Conservation (phyloP, 2,329 filamentous ascomycete species). For the Fusarium pseudoanthophilum region DNA sequence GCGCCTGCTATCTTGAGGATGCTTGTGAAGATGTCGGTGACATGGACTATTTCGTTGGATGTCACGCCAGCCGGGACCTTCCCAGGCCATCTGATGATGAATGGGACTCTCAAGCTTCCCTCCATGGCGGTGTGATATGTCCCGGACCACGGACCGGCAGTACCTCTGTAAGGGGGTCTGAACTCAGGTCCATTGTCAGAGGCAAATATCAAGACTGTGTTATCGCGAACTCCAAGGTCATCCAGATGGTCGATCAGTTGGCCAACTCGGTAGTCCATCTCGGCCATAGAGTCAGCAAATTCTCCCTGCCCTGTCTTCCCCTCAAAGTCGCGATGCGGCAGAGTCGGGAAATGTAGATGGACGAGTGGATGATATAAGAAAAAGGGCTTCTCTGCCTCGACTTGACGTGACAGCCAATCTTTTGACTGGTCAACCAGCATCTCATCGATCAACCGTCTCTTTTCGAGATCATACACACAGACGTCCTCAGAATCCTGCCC, state of each 20-base stretch:
- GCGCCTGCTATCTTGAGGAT: conserved; percentile 44
- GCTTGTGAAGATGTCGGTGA: conserved; percentile 49
- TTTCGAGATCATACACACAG: conserved; percentile 48
- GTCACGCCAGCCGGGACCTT: conserved; percentile 40
- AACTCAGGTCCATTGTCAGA: conserved; percentile 53
- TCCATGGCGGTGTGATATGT: conserved; percentile 53
- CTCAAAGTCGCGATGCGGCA: conserved; percentile 46
- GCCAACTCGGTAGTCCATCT: conserved; percentile 49
- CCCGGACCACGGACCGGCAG: conserved; percentile 49
- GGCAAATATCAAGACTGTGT: conserved; percentile 50
- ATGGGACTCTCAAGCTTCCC: conserved; percentile 49
- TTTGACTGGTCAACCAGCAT: conserved; percentile 48
- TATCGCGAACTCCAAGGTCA: conserved; percentile 41
- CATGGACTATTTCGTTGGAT: conserved; percentile 49
- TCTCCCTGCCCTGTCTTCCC: conserved; percentile 46
- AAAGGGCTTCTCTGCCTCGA: conserved; percentile 38
- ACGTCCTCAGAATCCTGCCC: conserved; percentile 46
- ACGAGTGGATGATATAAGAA: conserved; percentile 50
- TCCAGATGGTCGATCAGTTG: conserved; percentile 49
- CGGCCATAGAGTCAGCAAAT: conserved; percentile 49
- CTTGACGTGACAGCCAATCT: conserved; percentile 47
- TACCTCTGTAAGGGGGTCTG: conserved; percentile 46
- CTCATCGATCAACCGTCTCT: conserved; percentile 46
- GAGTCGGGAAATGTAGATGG: conserved; percentile 49
- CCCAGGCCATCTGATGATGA: conserved; percentile 50